These are phyloP conservation scores for Tuber umbilicatum DNA, from an alignment of 495 filamentous ascomycete genomes.

Conservation along the genomic window DNA sequence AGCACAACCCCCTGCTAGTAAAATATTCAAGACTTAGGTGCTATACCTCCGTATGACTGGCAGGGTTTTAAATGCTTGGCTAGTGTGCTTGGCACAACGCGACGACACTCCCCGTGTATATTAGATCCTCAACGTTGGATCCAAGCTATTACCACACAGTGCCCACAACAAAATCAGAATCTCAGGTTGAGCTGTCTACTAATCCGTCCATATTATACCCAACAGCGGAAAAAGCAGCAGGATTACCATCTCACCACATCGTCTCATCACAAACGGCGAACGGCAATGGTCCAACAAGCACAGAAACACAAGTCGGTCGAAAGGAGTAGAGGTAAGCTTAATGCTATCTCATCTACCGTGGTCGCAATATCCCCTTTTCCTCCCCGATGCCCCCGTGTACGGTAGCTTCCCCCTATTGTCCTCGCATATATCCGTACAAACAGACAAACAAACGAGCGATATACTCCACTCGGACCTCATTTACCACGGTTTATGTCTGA, in stretches of 20 bases:
- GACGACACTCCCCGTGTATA: neutral
- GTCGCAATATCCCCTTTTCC: neutral
- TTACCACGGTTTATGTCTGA: neutral
- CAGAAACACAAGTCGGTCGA: conserved; percentile 2
- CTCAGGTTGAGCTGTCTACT: neutral
- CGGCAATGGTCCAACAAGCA: neutral
- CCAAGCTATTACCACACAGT: neutral
- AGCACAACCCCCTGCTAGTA: too few species aligned
- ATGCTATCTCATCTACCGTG: neutral
- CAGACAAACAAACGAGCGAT: neutral
- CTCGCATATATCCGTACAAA: neutral
- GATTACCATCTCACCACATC: neutral
- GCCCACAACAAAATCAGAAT: neutral
- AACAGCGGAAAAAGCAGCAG: neutral
- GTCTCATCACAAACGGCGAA: neutral
- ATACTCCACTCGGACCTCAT: neutral
- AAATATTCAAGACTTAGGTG: too few species aligned
- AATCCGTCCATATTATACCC: neutral
- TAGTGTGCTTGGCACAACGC: neutral
- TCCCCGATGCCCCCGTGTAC: neutral
- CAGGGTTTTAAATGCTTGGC: neutral
- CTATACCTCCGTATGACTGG: neutral
- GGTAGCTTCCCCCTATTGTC: neutral
- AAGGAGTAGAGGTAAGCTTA: neutral
- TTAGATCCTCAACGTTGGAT: neutral